Conservation (phyloP, 805 yeast species). For the Cyberlindnera subsufficiens region DNA sequence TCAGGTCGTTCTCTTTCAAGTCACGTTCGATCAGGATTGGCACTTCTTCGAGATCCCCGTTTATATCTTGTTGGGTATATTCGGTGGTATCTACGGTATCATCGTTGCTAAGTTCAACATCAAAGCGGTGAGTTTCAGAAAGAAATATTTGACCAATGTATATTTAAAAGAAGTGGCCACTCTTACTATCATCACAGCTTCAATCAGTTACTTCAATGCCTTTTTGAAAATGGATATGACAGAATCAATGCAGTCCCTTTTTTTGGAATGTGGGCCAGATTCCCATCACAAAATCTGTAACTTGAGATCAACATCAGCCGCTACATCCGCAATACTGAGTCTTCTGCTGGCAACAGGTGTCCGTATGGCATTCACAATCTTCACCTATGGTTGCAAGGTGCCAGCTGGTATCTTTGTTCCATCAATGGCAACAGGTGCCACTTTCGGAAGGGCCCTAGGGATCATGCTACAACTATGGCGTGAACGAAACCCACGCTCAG, state of each 20-base stretch:
- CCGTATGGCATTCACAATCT: constrained; percentile 64
- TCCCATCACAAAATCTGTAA: constrained; percentile 36
- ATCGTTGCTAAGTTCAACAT: constrained; percentile 71
- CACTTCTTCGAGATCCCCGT: constrained; percentile 78
- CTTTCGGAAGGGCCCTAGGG: constrained; percentile 87
- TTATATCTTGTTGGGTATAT: constrained; percentile 72
- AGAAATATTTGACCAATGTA: constrained; percentile 46
- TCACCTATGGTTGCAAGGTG: constrained; percentile 88
- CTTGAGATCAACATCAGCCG: constrained; percentile 26
- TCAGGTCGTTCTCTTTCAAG: constrained; percentile 88
- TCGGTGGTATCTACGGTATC: constrained; percentile 90
- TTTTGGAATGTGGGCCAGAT: constrained; percentile 63
- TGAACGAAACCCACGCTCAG: constrained; percentile 31
- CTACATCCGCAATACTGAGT: constrained; percentile 38
- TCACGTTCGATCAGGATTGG: constrained; percentile 85
- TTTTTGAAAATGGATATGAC: constrained; percentile 89
- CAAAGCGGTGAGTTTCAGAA: constrained; percentile 71
- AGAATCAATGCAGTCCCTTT: constrained; percentile 83
- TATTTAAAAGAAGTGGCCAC: constrained; percentile 68
- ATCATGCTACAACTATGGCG: constrained; percentile 52
- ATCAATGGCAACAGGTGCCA: constrained; percentile 94
- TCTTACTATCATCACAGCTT: constrained; percentile 64
- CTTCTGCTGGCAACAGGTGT: constrained; percentile 65
- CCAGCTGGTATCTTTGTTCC: constrained; percentile 99
- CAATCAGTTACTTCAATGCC: constrained; percentile 76